phyloP scores from a whole-genome alignment of 495 filamentous ascomycete genomes.

The Penicillium coprophilum region DNA sequence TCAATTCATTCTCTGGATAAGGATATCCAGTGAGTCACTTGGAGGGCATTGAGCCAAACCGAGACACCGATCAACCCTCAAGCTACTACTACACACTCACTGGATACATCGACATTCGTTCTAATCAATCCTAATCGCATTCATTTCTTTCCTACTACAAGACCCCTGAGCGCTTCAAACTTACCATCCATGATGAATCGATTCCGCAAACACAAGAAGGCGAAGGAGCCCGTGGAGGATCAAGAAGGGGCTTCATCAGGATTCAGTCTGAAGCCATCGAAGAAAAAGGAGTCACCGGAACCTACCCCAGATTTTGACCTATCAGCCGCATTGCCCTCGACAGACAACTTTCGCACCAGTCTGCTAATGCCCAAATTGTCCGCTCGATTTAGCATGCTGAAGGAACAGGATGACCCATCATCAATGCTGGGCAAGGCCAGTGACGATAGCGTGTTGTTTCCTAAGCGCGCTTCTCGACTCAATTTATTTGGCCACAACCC shows the following conservation, averaged over 20 bases:
- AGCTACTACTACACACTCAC: background rate
- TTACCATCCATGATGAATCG: conserved; percentile 64
- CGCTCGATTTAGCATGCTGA: conserved; percentile 92
- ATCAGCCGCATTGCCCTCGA: conserved; percentile 69
- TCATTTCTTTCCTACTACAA: conserved; percentile 1
- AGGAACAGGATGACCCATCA: conserved; percentile 87
- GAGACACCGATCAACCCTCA: conserved; percentile 7
- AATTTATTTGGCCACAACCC: conserved; percentile 51
- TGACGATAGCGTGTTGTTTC: conserved; percentile 87
- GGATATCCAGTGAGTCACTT: conserved; percentile 19
- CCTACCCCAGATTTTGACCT: conserved; percentile 70
- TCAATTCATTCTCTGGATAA: conserved; percentile 24
- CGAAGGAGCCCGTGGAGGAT: conserved; percentile 32
- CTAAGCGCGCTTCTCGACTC: conserved; percentile 74
- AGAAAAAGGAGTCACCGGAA: conserved; percentile 53
- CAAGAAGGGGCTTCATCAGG: conserved; percentile 19
- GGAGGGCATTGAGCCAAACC: background rate
- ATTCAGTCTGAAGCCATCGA: conserved; percentile 48
- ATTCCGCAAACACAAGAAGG: conserved; percentile 70
- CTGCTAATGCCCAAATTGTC: conserved; percentile 93
- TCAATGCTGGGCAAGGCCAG: conserved; percentile 89
- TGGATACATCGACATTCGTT: background rate
- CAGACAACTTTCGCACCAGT: conserved; percentile 95
- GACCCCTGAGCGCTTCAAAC: background rate
- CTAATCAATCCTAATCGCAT: background rate